A percentile compares a stretch with the other conserved stretches of the same genome.
Conservation (phyloP, 208 protist genomes). For the Phytomonas francai region DNA sequence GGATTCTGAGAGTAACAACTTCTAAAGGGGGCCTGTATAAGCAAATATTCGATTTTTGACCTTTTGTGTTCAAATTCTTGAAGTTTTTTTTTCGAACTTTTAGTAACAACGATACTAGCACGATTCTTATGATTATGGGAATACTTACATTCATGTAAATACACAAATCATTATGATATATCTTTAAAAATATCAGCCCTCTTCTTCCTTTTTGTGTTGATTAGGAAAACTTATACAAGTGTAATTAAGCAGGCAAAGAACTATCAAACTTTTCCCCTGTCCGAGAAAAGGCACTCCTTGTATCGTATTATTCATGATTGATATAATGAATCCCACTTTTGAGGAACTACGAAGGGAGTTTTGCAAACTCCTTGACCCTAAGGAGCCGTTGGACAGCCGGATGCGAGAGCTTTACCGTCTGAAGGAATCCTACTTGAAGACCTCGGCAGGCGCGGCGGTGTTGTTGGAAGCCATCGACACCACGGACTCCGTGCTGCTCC, state of each 20-base stretch:
- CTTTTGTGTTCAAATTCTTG: slow-evolving; percentile 2
- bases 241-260: background rate
- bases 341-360: slow-evolving; percentile 51
- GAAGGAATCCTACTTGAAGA: slow-evolving; percentile 68
- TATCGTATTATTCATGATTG: slow-evolving; percentile 9
- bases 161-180: slow-evolving; percentile 8
- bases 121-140: background rate
- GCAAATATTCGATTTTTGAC: slow-evolving; percentile 1
- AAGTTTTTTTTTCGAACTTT: background rate
- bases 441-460: slow-evolving; percentile 34
- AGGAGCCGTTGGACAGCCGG: slow-evolving; percentile 72
- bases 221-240: slow-evolving; percentile 5
- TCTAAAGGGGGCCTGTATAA: background rate
- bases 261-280: slow-evolving; percentile 7
- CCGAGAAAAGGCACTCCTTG: background rate
- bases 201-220: slow-evolving; percentile 4
- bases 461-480: slow-evolving; percentile 69
- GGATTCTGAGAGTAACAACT: background rate
- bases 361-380: slow-evolving; percentile 57
- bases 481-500: slow-evolving; percentile 91
- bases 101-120: background rate
- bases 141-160: slow-evolving; percentile 10
- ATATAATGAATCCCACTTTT: slow-evolving; percentile 21
- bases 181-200: background rate
- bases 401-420: slow-evolving; percentile 85